Evolutionary conservation across 345 rosid genomes (phyloP), one percentile per base, ranked within the genome.

Genomic region (Alliaria petiolata): DNA sequence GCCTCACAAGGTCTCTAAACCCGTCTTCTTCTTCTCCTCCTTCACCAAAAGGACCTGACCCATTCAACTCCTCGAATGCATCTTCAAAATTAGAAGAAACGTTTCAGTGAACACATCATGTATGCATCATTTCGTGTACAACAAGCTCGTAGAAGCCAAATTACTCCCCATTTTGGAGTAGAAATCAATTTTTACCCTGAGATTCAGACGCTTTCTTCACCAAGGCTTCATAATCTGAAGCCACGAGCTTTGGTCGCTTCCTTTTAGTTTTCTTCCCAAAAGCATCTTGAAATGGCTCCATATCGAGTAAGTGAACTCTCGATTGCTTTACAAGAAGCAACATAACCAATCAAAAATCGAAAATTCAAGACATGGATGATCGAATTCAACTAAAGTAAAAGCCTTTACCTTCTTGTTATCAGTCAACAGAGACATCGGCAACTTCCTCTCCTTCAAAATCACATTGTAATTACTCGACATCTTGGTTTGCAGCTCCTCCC

Each of bases 1-100:
- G 98, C 45, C 97, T 87, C 59, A 95, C 98, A 70, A 95, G 82
- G 56, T 91, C 98, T 76, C 93, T 87, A 69, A 88, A 78, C 72
- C 98, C 96, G 51, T 91, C 98, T 62, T 0, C 93, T 67, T 86
- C 95, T 67, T 44, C 76, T 62, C 74, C 89, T 74, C 84, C 92
- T 20, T 71, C 79, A 59, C 79, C 78, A 78, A 81, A 74, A 20
- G 75, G 67, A 65, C 64, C 65, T 2, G 69, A 72, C 58, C 81
- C 86, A 73, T 76, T 31, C 83, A 78, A 84, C 75, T 79, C 75
- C 79, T 85, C 95, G 62, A 79, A 95, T 35, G 84, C 88, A 61
- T 88, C 96, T 95, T 77, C 67, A 76, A 56, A 57, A 62, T 70
- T 5, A 17, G 0, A 68, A 10, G 56, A 38, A 71, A 40, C 40